Base-by-base conservation (phyloP, 768 basidiomycete species). In the Tulasnella sp. region DNA sequence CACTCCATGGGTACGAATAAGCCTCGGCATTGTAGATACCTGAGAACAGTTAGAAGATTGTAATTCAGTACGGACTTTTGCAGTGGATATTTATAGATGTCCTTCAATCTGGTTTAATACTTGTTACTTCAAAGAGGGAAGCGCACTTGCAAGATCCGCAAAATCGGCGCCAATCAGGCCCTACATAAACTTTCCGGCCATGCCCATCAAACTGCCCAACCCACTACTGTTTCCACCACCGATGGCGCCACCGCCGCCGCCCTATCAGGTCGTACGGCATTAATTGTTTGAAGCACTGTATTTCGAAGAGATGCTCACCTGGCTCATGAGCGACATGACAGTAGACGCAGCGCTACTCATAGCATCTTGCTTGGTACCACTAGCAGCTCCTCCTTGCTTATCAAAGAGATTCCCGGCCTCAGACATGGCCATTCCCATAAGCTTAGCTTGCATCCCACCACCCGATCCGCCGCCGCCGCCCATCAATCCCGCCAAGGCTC, bases 341-440 rank as follows among this genome's bases (percentile, higher is more conserved):
- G 85, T 91, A 81, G 84, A 83, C 2, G 84, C 88, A 46, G 91
- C 91, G 11, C 85, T 79, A 60, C 86, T 88, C 66, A 93, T 81
- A 8, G 83, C 83, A 65, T 91, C 87, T 66, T 93, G 90, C 72
- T 72, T 72, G 63, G 62, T 64, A 12, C 70, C 70, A 9, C 84
- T 82, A 10, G 79, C 76, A 3, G 80, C 73, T 7, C 81, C 81
- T 19, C 84, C 85, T 24, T 78, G 75, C 63, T 77, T 71, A 65
- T 89, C 87, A 64, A 92, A 86, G 50, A 89, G 71, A 68, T 87
- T 85, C 15, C 78, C 73, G 0, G 82, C 73, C 62, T 93, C 84
- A 0, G 80, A 80, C 88, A 94, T 90, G 3, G 92, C 91, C 70
- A 90, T 70, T 66, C 85, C 85, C 70, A 94, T 82, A 60, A 93